Percentiles rank a stretch among this genome's conserved stretches.
Conservation (phyloP, 2,329 filamentous ascomycete species). For the Calonectria naviculata region DNA sequence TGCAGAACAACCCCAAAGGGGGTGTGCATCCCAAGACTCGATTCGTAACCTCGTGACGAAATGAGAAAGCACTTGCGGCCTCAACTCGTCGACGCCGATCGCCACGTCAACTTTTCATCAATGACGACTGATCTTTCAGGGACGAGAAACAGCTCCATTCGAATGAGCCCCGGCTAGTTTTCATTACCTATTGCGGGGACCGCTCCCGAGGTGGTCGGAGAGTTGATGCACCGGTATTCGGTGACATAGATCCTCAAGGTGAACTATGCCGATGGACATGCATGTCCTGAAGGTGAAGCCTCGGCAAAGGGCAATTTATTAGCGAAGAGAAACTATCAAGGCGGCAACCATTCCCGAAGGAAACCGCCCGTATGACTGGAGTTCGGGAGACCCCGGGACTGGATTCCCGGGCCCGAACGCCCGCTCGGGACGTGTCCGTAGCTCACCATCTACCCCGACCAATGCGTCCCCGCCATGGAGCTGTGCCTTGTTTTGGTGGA, state of each 20-base stretch:
- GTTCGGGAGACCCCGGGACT: constrained; percentile 27
- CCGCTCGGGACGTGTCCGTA: constrained; percentile 13
- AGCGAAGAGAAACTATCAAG: constrained; percentile 10
- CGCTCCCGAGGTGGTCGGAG: background rate
- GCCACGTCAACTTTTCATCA: background rate
- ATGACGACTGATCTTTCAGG: background rate
- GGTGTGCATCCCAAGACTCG: background rate
- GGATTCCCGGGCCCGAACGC: constrained; percentile 20
- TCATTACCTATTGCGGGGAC: background rate
- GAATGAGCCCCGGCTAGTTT: background rate
- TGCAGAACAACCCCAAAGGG: background rate
- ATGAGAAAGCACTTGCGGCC: background rate
- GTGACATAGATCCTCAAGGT: constrained; percentile 11
- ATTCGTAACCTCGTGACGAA: background rate
- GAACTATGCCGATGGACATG: constrained; percentile 19
- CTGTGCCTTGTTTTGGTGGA: constrained; percentile 20
- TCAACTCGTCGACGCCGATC: background rate
- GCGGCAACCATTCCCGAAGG: constrained; percentile 15
- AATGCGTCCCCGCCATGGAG: constrained; percentile 8
- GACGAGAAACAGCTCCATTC: background rate
- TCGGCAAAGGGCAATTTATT: constrained; percentile 13
- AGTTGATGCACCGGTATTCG: constrained; percentile 1
- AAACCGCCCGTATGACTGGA: constrained; percentile 11
- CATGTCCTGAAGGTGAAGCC: constrained; percentile 18
- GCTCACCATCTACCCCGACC: constrained; percentile 8